Base-by-base conservation (phyloP, 768 basidiomycete species). In the Tubosaeta brunneosetosa region DNA sequence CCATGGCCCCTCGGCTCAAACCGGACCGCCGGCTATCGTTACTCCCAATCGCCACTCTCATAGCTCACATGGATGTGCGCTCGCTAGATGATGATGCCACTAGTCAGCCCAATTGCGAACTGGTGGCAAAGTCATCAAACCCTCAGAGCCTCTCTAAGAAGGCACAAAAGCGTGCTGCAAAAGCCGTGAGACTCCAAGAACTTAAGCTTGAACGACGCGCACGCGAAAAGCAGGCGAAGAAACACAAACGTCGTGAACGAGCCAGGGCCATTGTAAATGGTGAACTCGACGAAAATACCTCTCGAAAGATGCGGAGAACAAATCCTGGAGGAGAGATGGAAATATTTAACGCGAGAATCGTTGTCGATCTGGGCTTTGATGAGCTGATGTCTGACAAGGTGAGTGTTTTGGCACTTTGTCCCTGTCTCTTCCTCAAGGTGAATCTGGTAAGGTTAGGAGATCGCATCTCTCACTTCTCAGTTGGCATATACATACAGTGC, bases 341-440 rank as follows among this genome's bases (percentile, higher is more conserved):
- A 29, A 47, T 53, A 55, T 85, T 82, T 58, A 77, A 80, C 6
- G 90, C 87, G 19, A 78, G 77, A 53, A 77, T 93, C 3, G 81
- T 91, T 32, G 68, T 98, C 17, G 97, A 99, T 72, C 76, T 97
- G 16, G 91, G 85, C 9, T 97, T 97, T 67, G 94, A 98, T 66
- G 82, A 94, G 41, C 75, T 85, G 71, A 97, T 98, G 95, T 83
- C 75, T 52, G 92, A 95, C 56, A 91, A 94, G 75, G 94, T 94
- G 68, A 59, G 85, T 69, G 45, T 53, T 45, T 60, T 22, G 22
- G 3, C 57, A 44, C 43, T 55, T 54, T 47, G 26, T n/a, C 34
- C 53, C 51, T 51, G 56, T 48, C 46, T 51, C 36, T 4, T 19
- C 31, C 53, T 41, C 25, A 47, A 50, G 41, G 56, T 60, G 46